These are phyloP conservation scores for Pneumocystis wakefieldiae DNA, from an alignment of 1,139 yeast species.

Conservation along the genomic window DNA sequence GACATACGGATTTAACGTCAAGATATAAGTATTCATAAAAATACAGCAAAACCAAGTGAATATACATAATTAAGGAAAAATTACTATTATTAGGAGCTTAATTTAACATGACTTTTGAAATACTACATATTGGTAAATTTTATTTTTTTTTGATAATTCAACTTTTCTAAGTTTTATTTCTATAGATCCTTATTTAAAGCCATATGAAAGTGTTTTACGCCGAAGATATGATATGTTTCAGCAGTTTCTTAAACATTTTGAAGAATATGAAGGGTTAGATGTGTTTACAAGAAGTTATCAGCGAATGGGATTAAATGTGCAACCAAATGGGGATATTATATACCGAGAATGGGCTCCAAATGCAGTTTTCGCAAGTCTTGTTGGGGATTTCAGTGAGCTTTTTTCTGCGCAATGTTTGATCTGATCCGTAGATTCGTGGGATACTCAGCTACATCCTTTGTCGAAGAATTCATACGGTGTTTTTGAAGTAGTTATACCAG, in stretches of 20 bases:
- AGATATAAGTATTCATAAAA: too few species aligned
- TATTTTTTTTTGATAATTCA: too few species aligned
- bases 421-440: slow-evolving; percentile 42
- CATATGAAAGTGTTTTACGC: slow-evolving; percentile 47
- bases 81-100: too few species aligned
- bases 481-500: slow-evolving; percentile 45
- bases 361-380: slow-evolving; percentile 54
- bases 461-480: slow-evolving; percentile 47
- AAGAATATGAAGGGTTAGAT: slow-evolving; percentile 34
- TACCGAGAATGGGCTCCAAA: slow-evolving; percentile 85
- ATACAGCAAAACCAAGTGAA: too few species aligned
- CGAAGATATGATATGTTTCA: slow-evolving; percentile 30
- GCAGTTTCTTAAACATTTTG: slow-evolving; percentile 37
- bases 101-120: too few species aligned
- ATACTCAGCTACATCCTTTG: slow-evolving; percentile 43
- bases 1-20: too few species aligned
- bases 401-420: not conserved
- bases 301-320: slow-evolving; percentile 60
- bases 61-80: too few species aligned
- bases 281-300: slow-evolving; percentile 47
- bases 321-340: slow-evolving; percentile 36
- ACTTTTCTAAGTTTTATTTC: too few species aligned
- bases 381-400: slow-evolving; percentile 61
- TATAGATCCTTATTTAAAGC: slow-evolving; percentile 59
- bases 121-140: too few species aligned